These are phyloP conservation scores for Candida koratica DNA, from an alignment of 805 yeast genomes.

Conservation along the genomic window DNA sequence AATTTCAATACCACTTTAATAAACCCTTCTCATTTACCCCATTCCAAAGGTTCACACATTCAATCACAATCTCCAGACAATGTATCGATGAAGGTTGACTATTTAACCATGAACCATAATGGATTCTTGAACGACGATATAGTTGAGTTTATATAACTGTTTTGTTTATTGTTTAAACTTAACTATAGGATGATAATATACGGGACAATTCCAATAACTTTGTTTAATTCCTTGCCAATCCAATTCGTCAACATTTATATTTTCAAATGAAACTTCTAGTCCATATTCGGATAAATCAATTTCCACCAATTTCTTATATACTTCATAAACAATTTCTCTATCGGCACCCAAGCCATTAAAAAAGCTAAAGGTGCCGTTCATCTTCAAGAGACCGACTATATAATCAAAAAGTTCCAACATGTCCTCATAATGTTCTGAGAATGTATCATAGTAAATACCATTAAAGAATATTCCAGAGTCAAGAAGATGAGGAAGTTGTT, in stretches of 20 bases:
- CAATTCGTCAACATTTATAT: conserved; percentile 44
- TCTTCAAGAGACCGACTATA: conserved; percentile 76
- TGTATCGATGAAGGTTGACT: conserved; percentile 16
- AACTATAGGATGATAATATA: conserved; percentile 63
- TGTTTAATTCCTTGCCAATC: conserved; percentile 61
- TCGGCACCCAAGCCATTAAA: conserved; percentile 72
- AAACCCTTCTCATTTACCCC: conserved; percentile 17
- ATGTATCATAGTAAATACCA: conserved; percentile 92
- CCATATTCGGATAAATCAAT: conserved; percentile 81
- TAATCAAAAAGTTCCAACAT: conserved; percentile 82
- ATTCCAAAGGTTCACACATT: conserved; percentile 2
- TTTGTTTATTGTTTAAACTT: conserved; percentile 27
- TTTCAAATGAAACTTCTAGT: conserved; percentile 53
- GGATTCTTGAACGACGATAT: conserved; percentile 17
- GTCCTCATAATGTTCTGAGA: conserved; percentile 85
- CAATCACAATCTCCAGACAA: conserved; percentile 5
- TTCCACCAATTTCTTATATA: conserved; percentile 77
- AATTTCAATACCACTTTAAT: conserved; percentile 16
- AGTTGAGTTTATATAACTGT: background rate
- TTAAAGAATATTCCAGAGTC: conserved; percentile 66
- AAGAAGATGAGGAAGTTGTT: conserved; percentile 61
- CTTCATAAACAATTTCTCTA: conserved; percentile 49
- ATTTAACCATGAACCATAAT: conserved; percentile 9
- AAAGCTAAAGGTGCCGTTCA: conserved; percentile 81
- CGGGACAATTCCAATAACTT: conserved; percentile 66